phyloP scores from a whole-genome alignment of 495 filamentous ascomycete species.

The Xylaria curta region DNA sequence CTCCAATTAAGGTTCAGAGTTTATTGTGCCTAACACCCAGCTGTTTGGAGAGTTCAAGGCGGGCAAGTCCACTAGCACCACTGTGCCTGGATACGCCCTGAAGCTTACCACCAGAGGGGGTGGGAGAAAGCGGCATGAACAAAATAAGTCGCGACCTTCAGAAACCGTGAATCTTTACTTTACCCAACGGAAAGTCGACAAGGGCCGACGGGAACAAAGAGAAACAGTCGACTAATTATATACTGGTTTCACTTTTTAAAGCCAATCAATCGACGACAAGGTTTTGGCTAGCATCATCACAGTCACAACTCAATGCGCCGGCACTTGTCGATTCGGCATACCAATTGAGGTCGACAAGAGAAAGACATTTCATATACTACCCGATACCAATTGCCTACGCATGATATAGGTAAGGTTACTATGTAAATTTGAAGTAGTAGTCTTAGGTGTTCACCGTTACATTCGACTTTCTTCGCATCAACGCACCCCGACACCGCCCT shows the following conservation, averaged over 20 bases:
- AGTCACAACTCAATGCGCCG: background rate
- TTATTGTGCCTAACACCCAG: slow-evolving; percentile 1
- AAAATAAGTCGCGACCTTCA: background rate
- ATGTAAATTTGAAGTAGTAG: background rate
- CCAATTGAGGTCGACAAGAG: background rate
- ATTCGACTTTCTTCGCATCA: slow-evolving; percentile 1
- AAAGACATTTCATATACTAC: background rate
- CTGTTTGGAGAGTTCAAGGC: slow-evolving; percentile 20
- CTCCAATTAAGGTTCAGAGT: background rate
- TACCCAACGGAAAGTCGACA: background rate
- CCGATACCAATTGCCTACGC: background rate
- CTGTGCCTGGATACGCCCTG: slow-evolving; percentile 14
- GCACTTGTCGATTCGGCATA: background rate
- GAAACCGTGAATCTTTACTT: background rate
- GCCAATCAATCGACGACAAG: background rate
- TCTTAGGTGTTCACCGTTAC: background rate
- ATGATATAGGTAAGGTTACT: background rate
- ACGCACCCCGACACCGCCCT: background rate
- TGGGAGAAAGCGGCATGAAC: background rate
- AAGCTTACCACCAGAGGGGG: background rate
- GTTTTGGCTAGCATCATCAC: background rate
- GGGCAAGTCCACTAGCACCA: slow-evolving; percentile 1
- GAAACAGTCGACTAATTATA: background rate
- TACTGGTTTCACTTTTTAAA: background rate
- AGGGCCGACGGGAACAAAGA: background rate